phyloP scores from a whole-genome alignment of 441 rosid species.

The Pelargonium fulgidum region DNA sequence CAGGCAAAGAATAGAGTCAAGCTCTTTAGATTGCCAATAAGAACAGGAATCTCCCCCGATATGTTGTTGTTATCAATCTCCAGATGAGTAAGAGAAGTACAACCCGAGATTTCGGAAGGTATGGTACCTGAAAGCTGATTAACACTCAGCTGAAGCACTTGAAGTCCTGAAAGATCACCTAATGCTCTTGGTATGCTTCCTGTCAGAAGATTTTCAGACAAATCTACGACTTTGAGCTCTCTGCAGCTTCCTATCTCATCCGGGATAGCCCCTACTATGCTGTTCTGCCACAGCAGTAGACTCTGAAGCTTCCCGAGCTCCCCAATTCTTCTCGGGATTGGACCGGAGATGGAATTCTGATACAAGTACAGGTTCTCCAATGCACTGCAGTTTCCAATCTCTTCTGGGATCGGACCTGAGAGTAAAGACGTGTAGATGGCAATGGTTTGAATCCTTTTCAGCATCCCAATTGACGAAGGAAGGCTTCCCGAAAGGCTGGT shows the following conservation, averaged over 20 bases:
- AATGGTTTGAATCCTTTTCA: slow-evolving; percentile 62
- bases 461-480: slow-evolving; percentile 65
- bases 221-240: slow-evolving; percentile 64
- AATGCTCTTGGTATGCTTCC: slow-evolving; percentile 71
- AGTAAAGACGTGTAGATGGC: slow-evolving; percentile 65
- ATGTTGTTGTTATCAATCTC: slow-evolving; percentile 74
- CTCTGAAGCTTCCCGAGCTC: slow-evolving; percentile 67
- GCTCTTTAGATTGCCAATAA: slow-evolving; percentile 53
- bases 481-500: slow-evolving; percentile 77
- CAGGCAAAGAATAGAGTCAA: slow-evolving; percentile 78
- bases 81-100: slow-evolving; percentile 54
- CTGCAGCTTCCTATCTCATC: slow-evolving; percentile 55
- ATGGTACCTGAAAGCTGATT: slow-evolving; percentile 72
- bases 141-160: slow-evolving; percentile 79
- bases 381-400: slow-evolving; percentile 72
- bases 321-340: slow-evolving; percentile 53
- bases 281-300: slow-evolving; percentile 78
- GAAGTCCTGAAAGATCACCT: slow-evolving; percentile 59
- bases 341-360: slow-evolving; percentile 76
- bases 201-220: slow-evolving; percentile 65
- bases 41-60: slow-evolving; percentile 68
- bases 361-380: slow-evolving; percentile 76
- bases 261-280: slow-evolving; percentile 68
- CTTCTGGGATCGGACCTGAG: slow-evolving; percentile 72
- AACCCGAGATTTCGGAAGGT: slow-evolving; percentile 60